Percentiles rank a stretch among this genome's conserved stretches.
Conservation (phyloP, 106 monocot species). For the Platanthera guangdongensis region DNA sequence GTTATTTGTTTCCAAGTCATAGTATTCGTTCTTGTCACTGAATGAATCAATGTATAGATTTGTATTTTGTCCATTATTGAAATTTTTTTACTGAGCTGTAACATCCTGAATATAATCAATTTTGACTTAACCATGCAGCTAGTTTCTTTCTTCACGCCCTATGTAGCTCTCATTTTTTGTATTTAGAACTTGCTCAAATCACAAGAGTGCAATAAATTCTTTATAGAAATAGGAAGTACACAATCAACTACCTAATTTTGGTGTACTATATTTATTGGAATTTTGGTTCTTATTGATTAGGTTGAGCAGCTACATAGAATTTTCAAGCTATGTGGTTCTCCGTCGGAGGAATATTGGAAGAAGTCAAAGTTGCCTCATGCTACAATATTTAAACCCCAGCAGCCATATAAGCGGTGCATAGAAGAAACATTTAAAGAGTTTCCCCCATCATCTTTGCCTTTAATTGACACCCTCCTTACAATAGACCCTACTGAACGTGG, state of each 20-base stretch:
- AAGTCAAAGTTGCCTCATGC: conserved; percentile 10
- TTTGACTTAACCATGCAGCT: too few relatives aligned
- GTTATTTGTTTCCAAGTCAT: not conserved
- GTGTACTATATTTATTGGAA: not conserved
- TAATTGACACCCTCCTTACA: conserved; percentile 5
- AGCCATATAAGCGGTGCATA: conserved; percentile 2
- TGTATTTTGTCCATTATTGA: not conserved
- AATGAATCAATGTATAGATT: not conserved
- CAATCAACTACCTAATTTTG: not conserved
- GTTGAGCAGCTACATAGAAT: conserved; percentile 11
- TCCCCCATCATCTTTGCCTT: not conserved
- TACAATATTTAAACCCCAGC: conserved; percentile 10
- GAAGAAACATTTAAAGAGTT: conserved; percentile 1
- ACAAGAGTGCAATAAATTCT: not conserved
- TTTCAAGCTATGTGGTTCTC: conserved; percentile 10
- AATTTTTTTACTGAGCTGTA: not conserved
- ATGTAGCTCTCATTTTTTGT: too few relatives aligned
- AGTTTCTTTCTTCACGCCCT: too few relatives aligned
- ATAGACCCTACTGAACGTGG: conserved; percentile 2
- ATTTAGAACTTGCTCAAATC: not conserved
- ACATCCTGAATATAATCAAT: too few relatives aligned
- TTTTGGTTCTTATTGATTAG: not conserved
- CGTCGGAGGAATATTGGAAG: conserved; percentile 9
- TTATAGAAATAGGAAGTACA: not conserved
- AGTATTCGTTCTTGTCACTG: not conserved